Conservation (phyloP, 345 rosid genomes). For the Gossypium arboreum region DNA sequence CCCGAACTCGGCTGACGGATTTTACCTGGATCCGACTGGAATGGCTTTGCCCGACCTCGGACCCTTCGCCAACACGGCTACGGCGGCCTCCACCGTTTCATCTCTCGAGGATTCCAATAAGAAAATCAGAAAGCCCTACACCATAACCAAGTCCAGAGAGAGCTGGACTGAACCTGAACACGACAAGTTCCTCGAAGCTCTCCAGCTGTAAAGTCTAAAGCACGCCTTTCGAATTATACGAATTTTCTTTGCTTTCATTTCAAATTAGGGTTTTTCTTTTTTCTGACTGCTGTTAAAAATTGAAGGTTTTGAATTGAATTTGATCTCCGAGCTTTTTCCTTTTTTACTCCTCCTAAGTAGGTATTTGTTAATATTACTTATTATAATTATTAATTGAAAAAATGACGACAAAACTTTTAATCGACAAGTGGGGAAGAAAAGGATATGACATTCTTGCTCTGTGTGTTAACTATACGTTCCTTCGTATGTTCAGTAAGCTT, state of each 20-base stretch:
- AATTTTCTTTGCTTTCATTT: neutral
- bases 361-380: too few species aligned
- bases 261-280: conserved; percentile 26
- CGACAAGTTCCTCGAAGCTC: conserved; percentile 91
- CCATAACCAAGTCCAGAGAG: conserved; percentile 82
- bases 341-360: neutral
- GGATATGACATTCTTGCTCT: neutral
- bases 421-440: too few species aligned
- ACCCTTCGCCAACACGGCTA: conserved; percentile 39
- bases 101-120: conserved; percentile 57
- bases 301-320: neutral
- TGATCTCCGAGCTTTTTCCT: neutral
- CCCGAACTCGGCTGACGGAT: conserved; percentile 57
- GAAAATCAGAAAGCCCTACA: conserved; percentile 83
- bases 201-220: conserved; percentile 59
- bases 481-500: too few species aligned
- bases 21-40: conserved; percentile 61
- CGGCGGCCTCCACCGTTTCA: conserved; percentile 35
- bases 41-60: conserved; percentile 64
- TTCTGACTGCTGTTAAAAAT: neutral
- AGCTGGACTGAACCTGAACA: conserved; percentile 97
- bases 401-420: too few species aligned
- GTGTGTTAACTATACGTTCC: neutral
- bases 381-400: too few species aligned
- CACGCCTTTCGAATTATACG: neutral